phyloP scores from a whole-genome alignment of 306 rosid species.

The Notholithocarpus densiflorus region DNA sequence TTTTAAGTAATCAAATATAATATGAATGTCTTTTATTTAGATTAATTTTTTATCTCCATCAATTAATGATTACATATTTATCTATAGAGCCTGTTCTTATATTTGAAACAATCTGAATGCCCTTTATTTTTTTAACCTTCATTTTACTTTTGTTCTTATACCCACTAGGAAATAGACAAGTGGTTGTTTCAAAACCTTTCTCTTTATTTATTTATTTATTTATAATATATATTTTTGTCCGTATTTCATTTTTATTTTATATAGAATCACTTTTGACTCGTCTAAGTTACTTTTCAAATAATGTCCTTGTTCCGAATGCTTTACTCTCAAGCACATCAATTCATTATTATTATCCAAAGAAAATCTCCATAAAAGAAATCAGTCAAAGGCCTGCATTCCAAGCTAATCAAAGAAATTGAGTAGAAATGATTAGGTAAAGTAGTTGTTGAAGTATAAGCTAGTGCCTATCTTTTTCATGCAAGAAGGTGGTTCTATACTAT shows the following conservation, averaged over 20 bases:
- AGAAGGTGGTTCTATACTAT: neutral
- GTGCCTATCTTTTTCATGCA: neutral
- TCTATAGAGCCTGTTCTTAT: too few species aligned
- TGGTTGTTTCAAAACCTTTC: neutral
- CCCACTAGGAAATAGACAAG: neutral
- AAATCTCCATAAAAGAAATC: neutral
- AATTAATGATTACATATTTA: too few species aligned
- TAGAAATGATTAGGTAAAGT: neutral
- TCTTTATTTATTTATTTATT: neutral
- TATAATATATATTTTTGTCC: too few species aligned
- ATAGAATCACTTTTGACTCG: conserved; percentile 6
- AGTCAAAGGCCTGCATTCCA: conserved; percentile 25
- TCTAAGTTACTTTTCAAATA: neutral
- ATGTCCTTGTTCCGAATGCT: conserved; percentile 6
- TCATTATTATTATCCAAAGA: neutral
- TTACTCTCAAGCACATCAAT: conserved; percentile 1
- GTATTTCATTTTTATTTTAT: neutral
- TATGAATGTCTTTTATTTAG: too few species aligned
- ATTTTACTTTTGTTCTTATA: too few species aligned
- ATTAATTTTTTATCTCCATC: too few species aligned
- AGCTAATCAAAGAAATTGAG: conserved; percentile 15
- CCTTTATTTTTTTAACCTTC: too few species aligned
- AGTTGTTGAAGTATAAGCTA: neutral
- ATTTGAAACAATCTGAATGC: too few species aligned
- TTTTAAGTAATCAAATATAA: too few species aligned